A percentile compares a stretch with the other conserved stretches of the same genome.
Evolutionary conservation across 441 rosid genomes (phyloP).

Genomic region (Populus tomentosa): DNA sequence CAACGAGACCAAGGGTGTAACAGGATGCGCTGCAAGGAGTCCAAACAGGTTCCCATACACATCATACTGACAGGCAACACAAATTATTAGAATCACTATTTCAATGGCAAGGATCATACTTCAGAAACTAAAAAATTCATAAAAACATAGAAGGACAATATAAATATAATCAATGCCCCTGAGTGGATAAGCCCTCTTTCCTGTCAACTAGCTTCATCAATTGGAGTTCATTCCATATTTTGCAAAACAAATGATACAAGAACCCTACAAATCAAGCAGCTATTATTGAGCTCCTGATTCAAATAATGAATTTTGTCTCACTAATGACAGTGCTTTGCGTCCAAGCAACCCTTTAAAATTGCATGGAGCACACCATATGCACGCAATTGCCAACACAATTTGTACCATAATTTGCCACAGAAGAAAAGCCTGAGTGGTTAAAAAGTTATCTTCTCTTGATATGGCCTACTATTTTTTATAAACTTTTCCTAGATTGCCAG

Average conservation of each 20-base stretch:
- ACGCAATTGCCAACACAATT: not conserved
- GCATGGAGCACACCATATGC: not conserved
- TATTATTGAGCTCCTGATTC: not conserved
- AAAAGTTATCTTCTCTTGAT: not conserved
- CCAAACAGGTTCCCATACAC: constrained; percentile 94
- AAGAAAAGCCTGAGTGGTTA: not conserved
- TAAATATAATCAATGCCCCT: not conserved
- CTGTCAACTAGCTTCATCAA: not conserved
- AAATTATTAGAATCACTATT: constrained; percentile 14
- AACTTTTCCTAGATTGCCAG: not conserved
- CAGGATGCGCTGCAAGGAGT: constrained; percentile 91
- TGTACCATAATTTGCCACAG: not conserved
- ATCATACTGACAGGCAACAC: constrained; percentile 58
- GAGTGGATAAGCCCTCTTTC: not conserved
- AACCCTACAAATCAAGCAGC: not conserved
- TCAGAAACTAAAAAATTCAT: not conserved
- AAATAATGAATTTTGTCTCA: not conserved
- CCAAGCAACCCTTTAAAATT: not conserved
- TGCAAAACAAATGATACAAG: not conserved
- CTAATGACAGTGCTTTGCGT: not conserved
- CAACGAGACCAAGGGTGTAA: constrained; percentile 75
- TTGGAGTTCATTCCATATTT: not conserved
- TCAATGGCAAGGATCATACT: not conserved
- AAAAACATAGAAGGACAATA: not conserved
- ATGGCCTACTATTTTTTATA: not conserved